A percentile compares a stretch with the other conserved stretches of the same genome.
phyloP scores from a whole-genome alignment of 108 stramenopile species.

The Fistulifera solaris region DNA sequence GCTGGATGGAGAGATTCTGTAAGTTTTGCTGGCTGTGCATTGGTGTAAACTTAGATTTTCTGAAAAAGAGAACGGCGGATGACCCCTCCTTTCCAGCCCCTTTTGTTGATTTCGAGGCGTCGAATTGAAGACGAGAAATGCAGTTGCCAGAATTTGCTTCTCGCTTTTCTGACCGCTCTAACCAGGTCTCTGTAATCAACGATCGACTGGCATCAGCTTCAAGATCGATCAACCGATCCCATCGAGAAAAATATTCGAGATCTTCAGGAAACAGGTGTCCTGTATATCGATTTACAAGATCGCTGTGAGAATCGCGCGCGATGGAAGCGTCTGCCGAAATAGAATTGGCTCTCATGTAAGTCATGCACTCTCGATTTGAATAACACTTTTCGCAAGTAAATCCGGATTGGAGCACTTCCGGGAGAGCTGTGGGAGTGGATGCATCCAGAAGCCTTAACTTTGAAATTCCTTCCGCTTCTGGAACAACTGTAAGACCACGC shows the following conservation, averaged over 20 bases:
- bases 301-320: conserved; percentile 26
- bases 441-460: conserved; percentile 1
- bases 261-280: conserved; percentile 56
- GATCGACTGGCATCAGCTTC: conserved; percentile 44
- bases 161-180: conserved; percentile 35
- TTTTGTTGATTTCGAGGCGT: conserved; percentile 5
- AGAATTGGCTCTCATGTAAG: conserved; percentile 53
- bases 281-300: conserved; percentile 49
- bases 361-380: conserved; percentile 75
- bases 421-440: conserved; percentile 39
- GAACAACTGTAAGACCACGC: conserved; percentile 26
- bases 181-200: conserved; percentile 48
- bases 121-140: conserved; percentile 51
- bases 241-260: conserved; percentile 68
- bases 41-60: conserved; percentile 7
- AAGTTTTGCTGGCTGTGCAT: no score
- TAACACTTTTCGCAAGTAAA: conserved; percentile 67
- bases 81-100: no score
- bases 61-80: no score
- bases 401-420: conserved; percentile 32
- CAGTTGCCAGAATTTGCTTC: conserved; percentile 55
- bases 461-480: conserved; percentile 8
- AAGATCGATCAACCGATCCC: conserved; percentile 83
- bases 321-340: conserved; percentile 8
- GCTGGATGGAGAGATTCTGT: conserved; percentile 24